Conservation (phyloP, 345 rosid genomes). For the Linum usitatissimum region DNA sequence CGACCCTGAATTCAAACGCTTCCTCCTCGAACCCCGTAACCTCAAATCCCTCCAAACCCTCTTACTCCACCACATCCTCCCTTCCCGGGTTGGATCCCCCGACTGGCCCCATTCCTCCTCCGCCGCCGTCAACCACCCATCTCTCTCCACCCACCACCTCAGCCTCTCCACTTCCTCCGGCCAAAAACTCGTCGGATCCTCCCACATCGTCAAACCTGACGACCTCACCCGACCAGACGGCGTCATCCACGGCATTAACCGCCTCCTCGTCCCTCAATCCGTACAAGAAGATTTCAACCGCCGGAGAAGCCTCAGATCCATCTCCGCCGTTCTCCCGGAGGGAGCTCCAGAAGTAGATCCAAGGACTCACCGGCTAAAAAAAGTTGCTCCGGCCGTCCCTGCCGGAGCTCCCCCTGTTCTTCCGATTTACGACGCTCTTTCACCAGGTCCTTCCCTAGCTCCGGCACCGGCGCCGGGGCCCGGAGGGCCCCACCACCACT, state of each 20-base stretch:
- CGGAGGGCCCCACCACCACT: conserved; percentile 71
- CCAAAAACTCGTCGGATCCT: conserved; percentile 30
- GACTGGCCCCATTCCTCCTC: conserved; percentile 39
- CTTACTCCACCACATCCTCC: conserved; percentile 65
- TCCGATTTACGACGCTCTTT: conserved; percentile 78
- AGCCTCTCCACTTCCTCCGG: conserved; percentile 32
- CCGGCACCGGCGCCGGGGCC: conserved; percentile 98
- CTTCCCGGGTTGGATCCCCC: conserved; percentile 37
- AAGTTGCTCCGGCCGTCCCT: conserved; percentile 38
- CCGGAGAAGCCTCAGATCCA: conserved; percentile 43
- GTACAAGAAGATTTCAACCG: conserved; percentile 60
- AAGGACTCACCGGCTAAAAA: conserved; percentile 53
- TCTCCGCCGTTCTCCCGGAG: conserved; percentile 52
- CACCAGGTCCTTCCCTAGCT: conserved; percentile 87
- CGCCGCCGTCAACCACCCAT: conserved; percentile 18
- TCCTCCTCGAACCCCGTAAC: conserved; percentile 86
- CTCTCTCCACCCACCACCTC: conserved; percentile 27
- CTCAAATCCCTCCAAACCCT: conserved; percentile 71
- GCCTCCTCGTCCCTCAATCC: conserved; percentile 49
- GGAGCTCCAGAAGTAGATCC: conserved; percentile 76
- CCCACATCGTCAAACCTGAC: conserved; percentile 33
- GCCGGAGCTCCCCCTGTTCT: conserved; percentile 69
- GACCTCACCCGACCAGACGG: conserved; percentile 61
- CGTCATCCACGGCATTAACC: conserved; percentile 55
- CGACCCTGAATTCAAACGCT: conserved; percentile 80